Evolutionary conservation across 2,329 filamentous ascomycete genomes (phyloP), one percentile per base, ranked within the genome.

Genomic region (Decorospora gaudefroyi): DNA sequence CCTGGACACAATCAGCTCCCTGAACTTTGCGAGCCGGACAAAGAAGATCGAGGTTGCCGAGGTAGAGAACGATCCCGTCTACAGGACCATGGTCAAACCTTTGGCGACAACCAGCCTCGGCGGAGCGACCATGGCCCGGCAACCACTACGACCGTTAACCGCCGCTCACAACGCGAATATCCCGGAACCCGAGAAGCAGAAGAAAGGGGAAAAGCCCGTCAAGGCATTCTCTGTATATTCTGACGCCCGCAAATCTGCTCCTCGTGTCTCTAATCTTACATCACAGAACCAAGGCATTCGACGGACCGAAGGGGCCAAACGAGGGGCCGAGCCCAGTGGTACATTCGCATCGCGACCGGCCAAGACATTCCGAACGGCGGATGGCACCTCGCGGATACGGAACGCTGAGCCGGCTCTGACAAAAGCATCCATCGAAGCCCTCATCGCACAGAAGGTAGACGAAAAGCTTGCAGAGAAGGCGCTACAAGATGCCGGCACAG

Each of bases 1-100:
- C 64, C 79, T 96, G 26, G 92, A 97, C 67, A 96, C 92, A 0
- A 78, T 96, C 4, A 95, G 89, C 71, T 96, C 91, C 51, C 76
- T 97, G 39, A 96, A 96, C 65, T 93, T 97, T 63, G 93, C 91
- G 62, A 96, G 93, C 37, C 82, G 92, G 8, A 95, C 92, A 16
- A 96, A 96, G 76, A 90, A 95, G 63, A 96, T 97, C 57, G 92
- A 97, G 69, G 87, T 96, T 8, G 86, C 90, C 36, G 93, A 97
- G 69, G 88, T 96, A 45, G 92, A 97, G 70, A 97, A 97, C 64
- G 90, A 96, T 64, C 86, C 95, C 3, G 85, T 96, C 27, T 95
- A 89, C 74, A 63, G 70, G 21, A 69, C 67, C 12, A 64, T 65
- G 36, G 66, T 68, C 31, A 66, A 69, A 8, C 70, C 72, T n/a